Percentiles rank a stretch among this genome's conserved stretches.
Evolutionary conservation across 129 eudicot genomes (phyloP).

Genomic region (Pseudognaphalium luteoalbum): DNA sequence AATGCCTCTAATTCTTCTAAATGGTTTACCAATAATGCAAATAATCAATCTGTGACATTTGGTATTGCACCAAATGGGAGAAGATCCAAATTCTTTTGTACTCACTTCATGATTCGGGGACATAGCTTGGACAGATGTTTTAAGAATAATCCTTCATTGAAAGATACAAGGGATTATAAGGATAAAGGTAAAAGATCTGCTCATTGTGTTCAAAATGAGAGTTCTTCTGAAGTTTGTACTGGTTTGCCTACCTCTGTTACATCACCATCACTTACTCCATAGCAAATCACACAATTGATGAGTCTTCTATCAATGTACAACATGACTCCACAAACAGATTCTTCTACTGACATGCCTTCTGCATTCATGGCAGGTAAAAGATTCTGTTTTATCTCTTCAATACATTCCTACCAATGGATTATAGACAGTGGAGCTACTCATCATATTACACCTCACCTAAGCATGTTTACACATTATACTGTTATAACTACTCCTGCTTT

Average conservation of each 20-base stretch:
- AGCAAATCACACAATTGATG: background rate
- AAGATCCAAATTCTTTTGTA: background rate
- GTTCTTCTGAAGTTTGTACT: too few species aligned
- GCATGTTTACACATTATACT: background rate
- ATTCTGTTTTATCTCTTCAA: background rate
- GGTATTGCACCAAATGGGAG: background rate
- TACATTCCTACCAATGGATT: background rate
- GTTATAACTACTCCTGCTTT: background rate
- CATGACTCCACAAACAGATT: background rate
- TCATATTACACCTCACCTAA: background rate
- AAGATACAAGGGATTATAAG: too few species aligned
- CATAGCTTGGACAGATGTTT: background rate
- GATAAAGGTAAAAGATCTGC: background rate
- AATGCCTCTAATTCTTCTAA: too few species aligned
- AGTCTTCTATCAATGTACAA: background rate
- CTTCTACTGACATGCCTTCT: background rate
- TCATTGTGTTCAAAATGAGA: background rate
- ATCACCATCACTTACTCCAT: background rate
- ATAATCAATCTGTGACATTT: background rate
- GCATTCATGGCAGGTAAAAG: background rate
- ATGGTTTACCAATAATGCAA: too few species aligned
- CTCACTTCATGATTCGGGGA: background rate
- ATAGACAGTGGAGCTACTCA: background rate
- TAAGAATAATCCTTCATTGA: background rate
- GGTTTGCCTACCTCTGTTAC: too few species aligned